Base-by-base conservation (phyloP, 2,329 filamentous ascomycete genomes). In the Ceratocystis lukuohia region DNA sequence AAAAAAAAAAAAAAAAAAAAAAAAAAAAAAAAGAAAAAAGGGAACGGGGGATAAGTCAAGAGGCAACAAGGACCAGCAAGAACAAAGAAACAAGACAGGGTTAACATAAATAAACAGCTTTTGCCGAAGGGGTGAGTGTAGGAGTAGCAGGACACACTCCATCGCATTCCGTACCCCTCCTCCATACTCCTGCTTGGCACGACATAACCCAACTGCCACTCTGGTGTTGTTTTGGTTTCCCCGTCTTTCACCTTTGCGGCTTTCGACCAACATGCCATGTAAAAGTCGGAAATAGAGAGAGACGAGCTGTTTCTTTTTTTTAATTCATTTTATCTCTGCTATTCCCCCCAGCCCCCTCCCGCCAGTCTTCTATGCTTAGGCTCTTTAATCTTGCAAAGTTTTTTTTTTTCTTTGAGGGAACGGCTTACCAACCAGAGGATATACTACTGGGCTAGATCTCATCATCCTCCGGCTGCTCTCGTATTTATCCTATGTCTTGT, bases 41-140 rank as follows among this genome's bases (percentile, higher is more conserved):
- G 37, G n/a, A n/a, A n/a, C n/a, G n/a, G n/a, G n/a, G n/a, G n/a
- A n/a, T n/a, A 57, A 57, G 53, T 57, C 53, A 20, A 33, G 28
- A 57, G 53, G 25, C 53, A 57, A 56, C 50, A 28, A 56, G 50
- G 50, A 30, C 25, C 22, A 33, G 53, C 25, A n/a, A 30, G 53
- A 57, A 57, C 53, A 57, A 57, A 57, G 53, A 57, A 57, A 57
- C 53, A 30, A 12, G 22, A n/a, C 22, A 57, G 53, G 53, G 53
- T 57, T 22, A 57, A 17, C n/a, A 57, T 33, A 57, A 57, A 30
- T 15, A 28, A 57, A 57, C 53, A 57, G 28, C 28, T 57, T 5
- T 57, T 33, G 3, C 53, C 53, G n/a, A 17, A 28, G 53, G 53
- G 53, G 25, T 7, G 53, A 17, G 20, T 5, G n/a, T 53, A 53